Evolutionary conservation across 2,329 filamentous ascomycete species (phyloP), one percentile per base, ranked within the genome.

Genomic region (Paracamarosporium sp.): DNA sequence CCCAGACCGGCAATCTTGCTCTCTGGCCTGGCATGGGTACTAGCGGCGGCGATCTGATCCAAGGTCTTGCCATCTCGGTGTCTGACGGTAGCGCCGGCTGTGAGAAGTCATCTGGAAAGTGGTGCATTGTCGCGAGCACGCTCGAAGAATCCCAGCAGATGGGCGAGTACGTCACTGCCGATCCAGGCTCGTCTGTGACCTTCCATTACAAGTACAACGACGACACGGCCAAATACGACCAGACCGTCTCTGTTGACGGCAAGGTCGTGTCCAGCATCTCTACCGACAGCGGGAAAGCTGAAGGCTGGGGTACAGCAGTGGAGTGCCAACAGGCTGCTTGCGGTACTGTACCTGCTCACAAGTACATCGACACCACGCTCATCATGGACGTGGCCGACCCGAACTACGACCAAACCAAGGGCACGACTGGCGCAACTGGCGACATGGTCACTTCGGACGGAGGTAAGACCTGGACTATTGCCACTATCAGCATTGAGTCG

Each of bases 151-250:
- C 44, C 5, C 44, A 47, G 44, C 17, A 31, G 27, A 47, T 47
- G 44, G 44, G 28, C 44, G 15, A 33, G 11, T 47, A 13, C 13
- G 44, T 47, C 3, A 47, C 44, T 47, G 44, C 44, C 9, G 15
- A n/a, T n/a, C 44, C 44, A 1, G 44, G 44, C 11, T 31, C 44
- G 27, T 33, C 27, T 33, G 44, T 47, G n/a, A 36, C 22, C 15
- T 48, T 48, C 22, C 45, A 30, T 11, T 45, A 50, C 24, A 50
- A 50, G 24, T 50, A 50, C 33, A 50, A 50, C 47, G 47, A 50
- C 15, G 22, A 13, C 8, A 50, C 47, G 2, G 33, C 31, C 7
- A 20, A 50, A 17, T 38, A 27, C 25, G 33, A 40, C 47, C 47
- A 50, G 20, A 30, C 33, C 24, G 47, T 50, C 8, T 28, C 33